Base-by-base conservation (phyloP, 352 stramenopile species). In the Globisporangium apiculatum region DNA sequence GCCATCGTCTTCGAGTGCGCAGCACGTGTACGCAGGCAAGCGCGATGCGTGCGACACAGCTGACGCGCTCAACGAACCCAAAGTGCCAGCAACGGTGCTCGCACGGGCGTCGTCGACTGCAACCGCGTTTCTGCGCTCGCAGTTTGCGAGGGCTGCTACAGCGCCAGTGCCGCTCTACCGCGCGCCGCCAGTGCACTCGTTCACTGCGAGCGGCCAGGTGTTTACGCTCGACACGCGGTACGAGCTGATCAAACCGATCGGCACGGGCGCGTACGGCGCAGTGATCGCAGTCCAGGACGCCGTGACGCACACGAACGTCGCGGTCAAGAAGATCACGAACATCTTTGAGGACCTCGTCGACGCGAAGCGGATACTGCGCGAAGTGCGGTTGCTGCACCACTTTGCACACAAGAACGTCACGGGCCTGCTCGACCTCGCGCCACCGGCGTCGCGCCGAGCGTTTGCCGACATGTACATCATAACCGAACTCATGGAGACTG, bases 381-480 rank as follows among this genome's bases (percentile, higher is more conserved):
- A 98, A 66, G 94, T 98, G 59, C 72, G 83, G 14, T 59, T 97
- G 31, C 51, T 97, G 35, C 69, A 74, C 12, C 83, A 94, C 51
- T 91, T 98, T 85, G 67, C 76, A 24, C 87, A 94, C 67, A 89
- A 96, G 68, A 97, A 97, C 67, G 97, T 99, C 66, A 96, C 98
- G 15, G 64, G 73, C 15, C 78, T 98, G 61, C 65, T 90, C 8
- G 93, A 98, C 74, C 83, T 98, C 69, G 84, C 94, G 70, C 85
- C 91, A 17, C 93, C 95, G 43, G 74, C 72, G 55, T 94, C 89
- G 57, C 76, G 95, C n/a, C 86, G 95, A 60, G 83, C 97, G 51
- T 98, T 98, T 61, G 73, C 96, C 18, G 94, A 99, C 77, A 94
- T 99, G 53, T 98, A 98, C 68, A 97, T 98, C 60, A 95, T 98